Base-by-base conservation (phyloP, 2,329 filamentous ascomycete genomes). In the Microsporum audouinii region DNA sequence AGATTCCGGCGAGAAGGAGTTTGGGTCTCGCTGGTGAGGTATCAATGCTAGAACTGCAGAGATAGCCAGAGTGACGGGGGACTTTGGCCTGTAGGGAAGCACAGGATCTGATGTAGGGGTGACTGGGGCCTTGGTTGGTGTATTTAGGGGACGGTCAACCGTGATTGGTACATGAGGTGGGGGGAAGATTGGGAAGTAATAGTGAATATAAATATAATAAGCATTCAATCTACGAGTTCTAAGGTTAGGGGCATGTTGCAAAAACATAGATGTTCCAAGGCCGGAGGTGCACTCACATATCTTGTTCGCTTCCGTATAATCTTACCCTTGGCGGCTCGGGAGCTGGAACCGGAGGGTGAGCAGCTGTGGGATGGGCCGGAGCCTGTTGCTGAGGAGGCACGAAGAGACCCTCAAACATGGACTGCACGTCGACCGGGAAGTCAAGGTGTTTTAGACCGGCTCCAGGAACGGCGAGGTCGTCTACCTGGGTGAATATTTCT, bases 121-220 rank as follows among this genome's bases (percentile, higher is more conserved):
- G 51, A 65, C 67, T 14, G 71, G 63, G 47, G 64, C 67, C n/a
- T 72, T 70, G 10, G 69, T 65, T 5, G 68, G 66, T 23, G 67
- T 66, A 57, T 73, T 68, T 57, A 76, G 61, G 5, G 75, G 74
- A 14, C 65, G 64, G 65, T 76, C 72, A 34, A 68, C 66, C 23
- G 64, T 66, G 41, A 66, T 69, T 3, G 69, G 67, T 5, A 67
- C 60, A 45, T 64, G 67, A 41, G 73, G 68, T 33, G 76, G 74
- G 5, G 76, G 75, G 33, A 78, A 68, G 41, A 78, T 73, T 3
- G 76, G 76, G 49, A 77, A 76, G 64, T 76, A 78, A n/a, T 67
- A 60, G 65, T 78, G 76, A 59, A 78, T 74, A 60, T 76, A 78
- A 51, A 75, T 72, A 61, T 78, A 78, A 60, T 78, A 78, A 39